phyloP scores from a whole-genome alignment of 495 filamentous ascomycete species.

The Pyrenopolyporus hunteri region DNA sequence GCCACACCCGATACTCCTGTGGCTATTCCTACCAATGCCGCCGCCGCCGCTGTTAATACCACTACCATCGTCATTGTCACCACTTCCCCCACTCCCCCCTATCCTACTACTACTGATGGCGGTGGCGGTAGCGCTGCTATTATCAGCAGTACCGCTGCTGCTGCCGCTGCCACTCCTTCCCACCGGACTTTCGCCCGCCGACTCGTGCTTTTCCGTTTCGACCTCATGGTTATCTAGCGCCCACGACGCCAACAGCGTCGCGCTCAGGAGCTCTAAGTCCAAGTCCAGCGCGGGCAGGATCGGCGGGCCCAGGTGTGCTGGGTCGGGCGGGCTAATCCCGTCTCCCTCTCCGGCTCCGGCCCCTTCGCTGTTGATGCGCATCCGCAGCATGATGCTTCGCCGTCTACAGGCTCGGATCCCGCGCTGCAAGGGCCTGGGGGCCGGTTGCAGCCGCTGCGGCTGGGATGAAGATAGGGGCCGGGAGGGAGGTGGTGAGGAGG shows the following conservation, averaged over 20 bases:
- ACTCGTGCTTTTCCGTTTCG: not conserved
- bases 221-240: slow-evolving; percentile 15
- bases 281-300: slow-evolving; percentile 25
- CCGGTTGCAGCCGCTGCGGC: not conserved
- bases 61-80: not conserved
- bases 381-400: slow-evolving; percentile 11
- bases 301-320: slow-evolving; percentile 22
- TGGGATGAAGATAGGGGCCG: not conserved
- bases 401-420: not conserved
- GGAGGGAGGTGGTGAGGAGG: not conserved
- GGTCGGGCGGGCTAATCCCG: slow-evolving; percentile 1
- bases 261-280: slow-evolving; percentile 22
- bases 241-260: slow-evolving; percentile 27
- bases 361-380: slow-evolving; percentile 35
- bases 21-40: not conserved
- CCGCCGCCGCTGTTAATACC: not conserved
- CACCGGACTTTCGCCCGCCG: not conserved
- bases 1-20: not conserved
- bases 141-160: not conserved
- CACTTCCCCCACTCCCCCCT: not conserved
- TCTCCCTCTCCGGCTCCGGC: not conserved
- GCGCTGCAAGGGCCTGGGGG: not conserved
- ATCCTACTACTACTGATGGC: not conserved
- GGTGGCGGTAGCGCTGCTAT: not conserved
- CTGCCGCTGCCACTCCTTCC: not conserved